These are phyloP conservation scores for Coniochaeta pulveracea DNA, from an alignment of 2,329 filamentous ascomycete genomes.

Conservation along the genomic window DNA sequence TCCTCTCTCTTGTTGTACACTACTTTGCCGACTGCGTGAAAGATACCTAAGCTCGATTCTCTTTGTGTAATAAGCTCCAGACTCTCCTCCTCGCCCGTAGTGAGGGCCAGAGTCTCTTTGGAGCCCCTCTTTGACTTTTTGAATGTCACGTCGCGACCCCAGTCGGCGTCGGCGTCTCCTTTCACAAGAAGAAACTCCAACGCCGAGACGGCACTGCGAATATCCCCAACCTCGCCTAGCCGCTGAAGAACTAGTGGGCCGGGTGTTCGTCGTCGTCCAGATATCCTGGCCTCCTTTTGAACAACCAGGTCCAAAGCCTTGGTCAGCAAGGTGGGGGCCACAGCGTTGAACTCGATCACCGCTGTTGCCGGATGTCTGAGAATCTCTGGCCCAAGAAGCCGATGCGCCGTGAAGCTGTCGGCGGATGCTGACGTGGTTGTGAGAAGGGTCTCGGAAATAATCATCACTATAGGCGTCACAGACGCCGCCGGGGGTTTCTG, in stretches of 20 bases:
- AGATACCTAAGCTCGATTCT: conserved; percentile 84
- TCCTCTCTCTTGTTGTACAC: conserved; percentile 88
- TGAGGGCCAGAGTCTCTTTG: conserved; percentile 49
- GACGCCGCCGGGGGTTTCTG: conserved; percentile 29
- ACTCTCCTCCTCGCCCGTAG: conserved; percentile 67
- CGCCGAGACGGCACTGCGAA: conserved; percentile 83
- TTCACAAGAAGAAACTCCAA: conserved; percentile 87
- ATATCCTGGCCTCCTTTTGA: conserved; percentile 73
- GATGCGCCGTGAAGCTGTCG: conserved; percentile 88
- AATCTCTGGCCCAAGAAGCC: conserved; percentile 78
- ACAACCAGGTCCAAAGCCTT: conserved; percentile 78
- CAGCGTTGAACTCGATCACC: conserved; percentile 83
- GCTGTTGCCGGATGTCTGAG: conserved; percentile 68
- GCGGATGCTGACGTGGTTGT: conserved; percentile 75
- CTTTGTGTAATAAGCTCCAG: conserved; percentile 74
- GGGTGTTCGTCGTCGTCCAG: conserved; percentile 62
- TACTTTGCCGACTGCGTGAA: conserved; percentile 91
- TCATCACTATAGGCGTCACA: conserved; percentile 68
- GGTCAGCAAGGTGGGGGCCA: conserved; percentile 74
- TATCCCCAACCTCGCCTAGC: conserved; percentile 79
- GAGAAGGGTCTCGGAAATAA: conserved; percentile 83
- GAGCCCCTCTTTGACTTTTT: conserved; percentile 53
- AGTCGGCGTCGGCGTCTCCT: conserved; percentile 61
- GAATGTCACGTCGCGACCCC: conserved; percentile 64
- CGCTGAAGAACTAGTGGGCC: conserved; percentile 68